Evolutionary conservation across 371 early-diverging fungal genomes (phyloP).

Genomic region (Mortierella sp.): DNA sequence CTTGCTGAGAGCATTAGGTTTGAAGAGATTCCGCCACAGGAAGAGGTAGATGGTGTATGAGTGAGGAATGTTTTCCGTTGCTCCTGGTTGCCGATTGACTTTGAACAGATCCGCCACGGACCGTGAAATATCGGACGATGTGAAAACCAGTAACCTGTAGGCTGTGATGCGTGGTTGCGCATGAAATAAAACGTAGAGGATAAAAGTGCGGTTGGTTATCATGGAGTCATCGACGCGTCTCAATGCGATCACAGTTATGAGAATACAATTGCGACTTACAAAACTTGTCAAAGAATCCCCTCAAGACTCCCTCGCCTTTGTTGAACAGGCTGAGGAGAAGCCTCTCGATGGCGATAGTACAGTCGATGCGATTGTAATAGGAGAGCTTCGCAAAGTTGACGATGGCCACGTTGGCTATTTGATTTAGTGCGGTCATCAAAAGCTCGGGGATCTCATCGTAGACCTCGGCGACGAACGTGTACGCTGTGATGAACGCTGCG

Average conservation of each 20-base stretch:
- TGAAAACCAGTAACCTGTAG: constrained; percentile 69
- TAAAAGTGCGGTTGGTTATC: neutral
- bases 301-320: constrained; percentile 65
- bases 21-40: constrained; percentile 49
- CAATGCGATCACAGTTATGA: neutral
- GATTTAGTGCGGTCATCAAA: constrained; percentile 64
- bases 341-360: constrained; percentile 62
- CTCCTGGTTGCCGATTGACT: neutral
- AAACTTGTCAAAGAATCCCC: constrained; percentile 61
- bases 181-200: neutral
- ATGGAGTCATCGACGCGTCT: neutral
- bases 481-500: constrained; percentile 76
- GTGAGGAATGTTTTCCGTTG: constrained; percentile 25
- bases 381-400: constrained; percentile 60
- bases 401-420: constrained; percentile 63
- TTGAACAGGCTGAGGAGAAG: constrained; percentile 66
- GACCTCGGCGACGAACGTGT: constrained; percentile 67
- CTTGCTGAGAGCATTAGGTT: constrained; percentile 33
- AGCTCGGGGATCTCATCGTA: constrained; percentile 62
- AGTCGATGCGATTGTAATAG: constrained; percentile 59
- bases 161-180: constrained; percentile 55
- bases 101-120: constrained; percentile 5
- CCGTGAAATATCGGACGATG: constrained; percentile 61
- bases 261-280: constrained; percentile 56
- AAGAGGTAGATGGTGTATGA: constrained; percentile 46